Base-by-base conservation (phyloP, 352 stramenopile genomes). In the Peronosclerospora sorghi region DNA sequence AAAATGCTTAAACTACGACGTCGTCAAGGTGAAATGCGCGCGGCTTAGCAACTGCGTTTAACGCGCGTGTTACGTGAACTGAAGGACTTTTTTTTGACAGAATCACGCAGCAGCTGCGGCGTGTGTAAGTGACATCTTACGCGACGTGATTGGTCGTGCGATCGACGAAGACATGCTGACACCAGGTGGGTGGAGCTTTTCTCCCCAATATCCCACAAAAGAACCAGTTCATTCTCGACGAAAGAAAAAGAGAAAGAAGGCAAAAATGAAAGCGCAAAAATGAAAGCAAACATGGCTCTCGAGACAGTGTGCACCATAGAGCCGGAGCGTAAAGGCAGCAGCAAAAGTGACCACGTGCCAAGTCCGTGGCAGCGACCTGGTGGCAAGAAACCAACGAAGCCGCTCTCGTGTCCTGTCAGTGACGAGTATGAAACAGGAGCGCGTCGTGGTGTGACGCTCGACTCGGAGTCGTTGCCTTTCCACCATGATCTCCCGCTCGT, bases 1-100 rank as follows among this genome's bases (percentile, higher is more conserved):
- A 84, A 81, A 34, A 56, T 75, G 35, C 52, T 76, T 7, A 86
- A 86, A 51, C 67, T 79, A 40, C 54, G 65, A 18, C 78, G 75
- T 4, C 63, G 62, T 1, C 68, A 78, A 1, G 45, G 40, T 6
- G 60, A 76, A 53, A 47, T 48, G 4, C 60, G 57, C 2, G 26
- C 38, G 17, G 28, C 45, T 5, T 73, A 86, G 26, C 60, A 69
- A 24, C 37, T 21, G 8, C 53, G 59, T n/a, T 61, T 86, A 9
- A 59, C 54, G 5, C 38, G 27, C 13, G 63, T 74, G 2, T 54
- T 85, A 8, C 58, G 34, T 6, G 73, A 88, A 13, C 49, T 87
- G 7, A 41, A 42, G 2, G 44, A 41, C 8, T 14, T 45, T n/a
- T n/a, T n/a, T 62, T 1, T 45, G 56, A n/a, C 36, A 29, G 8